Evolutionary conservation across 2,329 filamentous ascomycete species (phyloP).

Genomic region (Elsinoe batatas): DNA sequence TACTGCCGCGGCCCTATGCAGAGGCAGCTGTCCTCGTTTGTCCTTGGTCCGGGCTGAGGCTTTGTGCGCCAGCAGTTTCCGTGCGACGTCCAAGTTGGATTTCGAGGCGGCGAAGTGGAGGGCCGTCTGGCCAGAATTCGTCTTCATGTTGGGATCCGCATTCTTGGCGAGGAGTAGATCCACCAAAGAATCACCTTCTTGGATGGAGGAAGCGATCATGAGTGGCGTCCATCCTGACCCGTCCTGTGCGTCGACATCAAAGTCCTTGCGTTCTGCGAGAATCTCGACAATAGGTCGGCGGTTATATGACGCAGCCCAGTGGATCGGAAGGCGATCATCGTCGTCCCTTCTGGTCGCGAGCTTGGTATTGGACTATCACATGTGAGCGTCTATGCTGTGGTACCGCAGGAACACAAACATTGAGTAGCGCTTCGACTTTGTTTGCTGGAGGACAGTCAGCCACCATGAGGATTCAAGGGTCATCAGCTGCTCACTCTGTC

Average conservation of each 20-base stretch:
- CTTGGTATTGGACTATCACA: constrained; percentile 61
- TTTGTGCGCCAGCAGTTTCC: constrained; percentile 62
- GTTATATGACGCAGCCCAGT: constrained; percentile 89
- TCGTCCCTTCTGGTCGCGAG: constrained; percentile 65
- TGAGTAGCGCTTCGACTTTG: constrained; percentile 64
- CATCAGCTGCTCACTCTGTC: constrained; percentile 53
- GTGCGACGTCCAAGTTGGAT: constrained; percentile 70
- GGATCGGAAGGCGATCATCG: constrained; percentile 80
- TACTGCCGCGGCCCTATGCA: constrained; percentile 84
- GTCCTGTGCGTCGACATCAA: constrained; percentile 78
- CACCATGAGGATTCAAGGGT: constrained; percentile 13
- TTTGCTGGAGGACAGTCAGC: constrained; percentile 41
- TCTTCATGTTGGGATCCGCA: constrained; percentile 65
- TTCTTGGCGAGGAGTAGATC: constrained; percentile 57
- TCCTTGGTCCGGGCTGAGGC: constrained; percentile 76
- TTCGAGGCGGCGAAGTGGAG: constrained; percentile 91
- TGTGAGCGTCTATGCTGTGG: constrained; percentile 20
- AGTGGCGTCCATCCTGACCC: constrained; percentile 72
- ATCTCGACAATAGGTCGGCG: constrained; percentile 63
- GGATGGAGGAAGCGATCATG: constrained; percentile 71
- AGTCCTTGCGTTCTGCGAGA: constrained; percentile 59
- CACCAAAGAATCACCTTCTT: constrained; percentile 60
- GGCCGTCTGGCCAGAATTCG: constrained; percentile 65
- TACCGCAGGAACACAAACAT: constrained; percentile 34
- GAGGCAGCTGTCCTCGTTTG: constrained; percentile 74